A percentile compares a stretch with the other conserved stretches of the same genome.
These are phyloP conservation scores for Acorus calamus DNA, from an alignment of 106 monocot species.

Conservation along the genomic window DNA sequence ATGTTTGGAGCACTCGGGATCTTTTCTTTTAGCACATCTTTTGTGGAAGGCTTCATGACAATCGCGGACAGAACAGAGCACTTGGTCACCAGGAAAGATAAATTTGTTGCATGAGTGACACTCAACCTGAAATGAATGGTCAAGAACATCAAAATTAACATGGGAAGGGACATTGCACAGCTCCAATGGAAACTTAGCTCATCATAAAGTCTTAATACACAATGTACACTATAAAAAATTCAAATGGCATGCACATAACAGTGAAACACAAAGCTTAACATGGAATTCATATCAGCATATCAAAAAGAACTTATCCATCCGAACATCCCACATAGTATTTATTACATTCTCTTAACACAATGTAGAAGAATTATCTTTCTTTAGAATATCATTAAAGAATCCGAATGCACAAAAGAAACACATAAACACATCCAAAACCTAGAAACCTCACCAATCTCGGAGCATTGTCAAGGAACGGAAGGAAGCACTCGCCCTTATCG, in stretches of 20 bases:
- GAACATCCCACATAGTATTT: no score
- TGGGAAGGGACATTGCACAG: not conserved
- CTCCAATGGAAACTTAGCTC: not conserved
- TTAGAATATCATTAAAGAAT: not conserved
- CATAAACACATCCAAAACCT: not conserved
- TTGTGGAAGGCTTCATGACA: constrained; percentile 52
- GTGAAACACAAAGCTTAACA: no score
- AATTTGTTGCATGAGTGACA: constrained; percentile 51
- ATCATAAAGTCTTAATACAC: not conserved
- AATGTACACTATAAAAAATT: no score
- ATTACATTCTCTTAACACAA: not conserved
- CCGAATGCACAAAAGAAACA: not conserved
- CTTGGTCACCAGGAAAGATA: constrained; percentile 47
- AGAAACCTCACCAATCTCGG: constrained; percentile 40
- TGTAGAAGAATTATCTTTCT: not conserved
- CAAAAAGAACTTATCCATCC: no score
- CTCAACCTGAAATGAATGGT: constrained; percentile 43
- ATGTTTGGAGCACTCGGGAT: constrained; percentile 78
- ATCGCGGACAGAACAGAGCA: constrained; percentile 39
- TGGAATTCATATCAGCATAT: no score
- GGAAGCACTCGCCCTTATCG: constrained; percentile 22
- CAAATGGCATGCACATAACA: no score
- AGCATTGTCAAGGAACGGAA: constrained; percentile 61
- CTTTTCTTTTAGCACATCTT: constrained; percentile 30
- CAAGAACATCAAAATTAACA: not conserved